Evolutionary conservation across 768 basidiomycete genomes (phyloP), one percentile per base, ranked within the genome.

Genomic region (Chlorophyllum brunneum): DNA sequence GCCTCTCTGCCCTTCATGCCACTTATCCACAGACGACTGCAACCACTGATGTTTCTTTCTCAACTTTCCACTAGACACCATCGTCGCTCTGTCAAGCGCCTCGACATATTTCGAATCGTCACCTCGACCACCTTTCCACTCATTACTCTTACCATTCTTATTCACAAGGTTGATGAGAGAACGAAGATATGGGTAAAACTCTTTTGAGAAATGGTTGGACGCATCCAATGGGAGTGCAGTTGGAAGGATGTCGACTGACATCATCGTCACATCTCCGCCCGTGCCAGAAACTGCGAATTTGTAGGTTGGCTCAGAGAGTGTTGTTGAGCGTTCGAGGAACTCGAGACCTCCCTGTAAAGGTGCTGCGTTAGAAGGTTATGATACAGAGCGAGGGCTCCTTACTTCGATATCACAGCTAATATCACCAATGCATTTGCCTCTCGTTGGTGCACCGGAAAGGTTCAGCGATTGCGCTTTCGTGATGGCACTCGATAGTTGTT

Each of bases 201-300:
- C 78, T 2, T 66, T 61, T 7, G 86, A 88, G 67, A 97, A 97
- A 54, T 88, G 83, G 20, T 73, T 61, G 1, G 89, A 91, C 5
- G 93, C 86, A 56, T 95, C 92, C 50, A 82, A 70, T 1, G 93
- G 89, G 22, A 98, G 75, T 51, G 87, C 81, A 0, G 94, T 79
- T 0, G 94, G 94, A 3, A 97, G 79, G 59, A 95, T 97, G 62
- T 98, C 94, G 45, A 95, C 87, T 0, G 89, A 81, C 82, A 94
- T 93, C 59, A 95, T 82, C 49, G 87, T 82, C 33, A 82, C 77
- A n/a, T 72, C 69, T 0, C 82, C 81, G 10, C 82, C 72, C 48
- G 79, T 63, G 13, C 61, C 63, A 5, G 65, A 50, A 0, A 81
- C 78, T 1, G 72, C 70, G 22, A 72, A 63, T 37, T 73, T 78